Percentiles rank a stretch among this genome's conserved stretches.
These are phyloP conservation scores for Aspergillus ochraceoroseus DNA, from an alignment of 2,329 filamentous ascomycete species.

Conservation along the genomic window DNA sequence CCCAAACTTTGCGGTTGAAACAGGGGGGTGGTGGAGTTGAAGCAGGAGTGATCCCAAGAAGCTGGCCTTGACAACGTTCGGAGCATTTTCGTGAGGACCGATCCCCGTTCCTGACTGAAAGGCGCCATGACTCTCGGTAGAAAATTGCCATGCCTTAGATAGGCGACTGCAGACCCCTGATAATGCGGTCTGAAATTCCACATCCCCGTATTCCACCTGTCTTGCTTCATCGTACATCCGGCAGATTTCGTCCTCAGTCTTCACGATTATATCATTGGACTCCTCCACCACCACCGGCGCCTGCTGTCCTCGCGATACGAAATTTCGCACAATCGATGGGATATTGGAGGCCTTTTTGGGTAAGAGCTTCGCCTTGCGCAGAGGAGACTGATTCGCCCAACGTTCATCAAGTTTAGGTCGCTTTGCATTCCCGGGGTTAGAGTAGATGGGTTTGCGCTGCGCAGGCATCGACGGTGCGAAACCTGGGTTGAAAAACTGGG, in stretches of 20 bases:
- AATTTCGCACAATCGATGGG: slow-evolving; percentile 64
- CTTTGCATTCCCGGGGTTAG: slow-evolving; percentile 42
- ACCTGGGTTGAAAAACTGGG: slow-evolving; percentile 27
- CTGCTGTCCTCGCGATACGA: slow-evolving; percentile 55
- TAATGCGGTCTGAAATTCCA: slow-evolving; percentile 31
- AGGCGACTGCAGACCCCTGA: slow-evolving; percentile 36
- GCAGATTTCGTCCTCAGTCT: slow-evolving; percentile 67
- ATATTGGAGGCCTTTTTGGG: slow-evolving; percentile 58
- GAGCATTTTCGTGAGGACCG: slow-evolving; percentile 58
- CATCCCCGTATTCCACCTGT: slow-evolving; percentile 30
- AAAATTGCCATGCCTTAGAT: slow-evolving; percentile 32
- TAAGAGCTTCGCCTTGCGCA: slow-evolving; percentile 33
- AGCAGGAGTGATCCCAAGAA: slow-evolving; percentile 75
- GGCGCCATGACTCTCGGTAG: slow-evolving; percentile 42
- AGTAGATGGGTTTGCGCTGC: slow-evolving; percentile 39
- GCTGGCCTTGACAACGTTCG: slow-evolving; percentile 67
- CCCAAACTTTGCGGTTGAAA: slow-evolving; percentile 25
- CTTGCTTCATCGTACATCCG: slow-evolving; percentile 54
- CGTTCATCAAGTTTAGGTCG: slow-evolving; percentile 41
- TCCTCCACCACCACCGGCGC: slow-evolving; percentile 63
- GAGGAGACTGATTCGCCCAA: slow-evolving; percentile 35
- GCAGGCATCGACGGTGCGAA: slow-evolving; percentile 17
- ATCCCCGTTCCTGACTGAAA: slow-evolving; percentile 53
- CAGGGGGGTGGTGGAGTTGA: slow-evolving; percentile 67
- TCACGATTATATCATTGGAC: slow-evolving; percentile 64